Conservation (phyloP, 2,329 filamentous ascomycete species). For the Fusarium sp. region DNA sequence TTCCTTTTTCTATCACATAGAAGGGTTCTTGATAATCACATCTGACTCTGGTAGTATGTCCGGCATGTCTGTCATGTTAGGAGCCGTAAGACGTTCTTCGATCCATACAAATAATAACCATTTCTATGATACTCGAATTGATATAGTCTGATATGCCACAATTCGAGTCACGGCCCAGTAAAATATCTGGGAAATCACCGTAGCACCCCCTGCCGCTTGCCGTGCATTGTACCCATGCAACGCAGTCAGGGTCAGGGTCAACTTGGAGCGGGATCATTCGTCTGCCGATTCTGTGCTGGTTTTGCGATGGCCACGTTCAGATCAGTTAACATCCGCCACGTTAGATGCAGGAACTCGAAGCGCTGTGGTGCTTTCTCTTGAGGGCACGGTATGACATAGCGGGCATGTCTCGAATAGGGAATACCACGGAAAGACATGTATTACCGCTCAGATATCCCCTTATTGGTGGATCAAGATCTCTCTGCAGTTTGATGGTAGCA, state of each 20-base stretch:
- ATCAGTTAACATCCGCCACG: constrained; percentile 42
- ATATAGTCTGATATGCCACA: background rate
- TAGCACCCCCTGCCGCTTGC: background rate
- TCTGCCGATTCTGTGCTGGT: constrained; percentile 14
- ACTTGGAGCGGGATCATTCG: constrained; percentile 30
- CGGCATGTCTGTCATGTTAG: background rate
- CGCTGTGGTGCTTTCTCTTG: constrained; percentile 25
- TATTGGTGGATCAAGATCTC: constrained; percentile 4
- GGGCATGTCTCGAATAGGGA: constrained; percentile 16
- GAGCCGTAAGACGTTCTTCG: background rate
- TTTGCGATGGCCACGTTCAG: constrained; percentile 24
- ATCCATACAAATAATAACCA: background rate
- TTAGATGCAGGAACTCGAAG: constrained; percentile 42
- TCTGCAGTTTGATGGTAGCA: background rate
- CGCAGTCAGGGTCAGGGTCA: constrained; percentile 16
- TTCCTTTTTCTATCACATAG: constrained; percentile 11
- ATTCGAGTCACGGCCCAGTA: background rate
- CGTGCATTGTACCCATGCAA: constrained; percentile 15
- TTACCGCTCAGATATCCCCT: constrained; percentile 1
- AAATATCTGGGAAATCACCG: background rate
- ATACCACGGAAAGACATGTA: constrained; percentile 24
- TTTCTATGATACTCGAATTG: background rate
- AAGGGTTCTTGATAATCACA: constrained; percentile 4
- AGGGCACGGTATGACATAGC: constrained; percentile 19
- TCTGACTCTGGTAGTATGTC: background rate